These are phyloP conservation scores for Xerocomellus chrysenteron DNA, from an alignment of 768 basidiomycete genomes.

Conservation along the genomic window DNA sequence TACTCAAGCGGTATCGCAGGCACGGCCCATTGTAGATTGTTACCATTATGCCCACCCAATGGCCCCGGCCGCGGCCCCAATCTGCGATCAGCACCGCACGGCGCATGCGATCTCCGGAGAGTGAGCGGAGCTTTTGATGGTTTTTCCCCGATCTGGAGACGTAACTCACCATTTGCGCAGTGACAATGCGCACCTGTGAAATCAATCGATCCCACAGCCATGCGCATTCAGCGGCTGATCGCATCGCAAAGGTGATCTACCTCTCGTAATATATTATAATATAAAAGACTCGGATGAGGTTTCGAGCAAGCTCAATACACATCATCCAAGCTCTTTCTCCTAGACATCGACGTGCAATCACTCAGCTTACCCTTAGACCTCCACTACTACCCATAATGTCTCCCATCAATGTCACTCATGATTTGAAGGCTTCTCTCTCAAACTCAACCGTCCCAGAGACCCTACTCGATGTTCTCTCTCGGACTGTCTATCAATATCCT, in stretches of 20 bases:
- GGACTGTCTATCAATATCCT: constrained; percentile 23
- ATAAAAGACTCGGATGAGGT: constrained; percentile 19
- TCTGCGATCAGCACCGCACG: constrained; percentile 5
- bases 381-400: constrained; percentile 10
- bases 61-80: no score
- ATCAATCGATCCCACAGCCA: background rate
- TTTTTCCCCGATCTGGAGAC: background rate
- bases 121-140: background rate
- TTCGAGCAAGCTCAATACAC: constrained; percentile 1
- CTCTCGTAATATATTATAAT: background rate
- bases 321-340: background rate
- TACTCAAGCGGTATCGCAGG: background rate
- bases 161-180: constrained; percentile 1
- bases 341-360: constrained; percentile 1
- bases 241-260: background rate
- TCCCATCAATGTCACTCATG: constrained; percentile 7
- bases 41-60: background rate
- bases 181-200: background rate
- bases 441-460: constrained; percentile 13
- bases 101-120: background rate
- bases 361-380: background rate
- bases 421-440: constrained; percentile 15
- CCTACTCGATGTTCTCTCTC: constrained; percentile 23
- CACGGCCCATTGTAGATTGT: background rate
- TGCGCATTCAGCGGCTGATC: background rate